Evolutionary conservation across 2,329 filamentous ascomycete genomes (phyloP).

Genomic region (Eurotiales sp.): DNA sequence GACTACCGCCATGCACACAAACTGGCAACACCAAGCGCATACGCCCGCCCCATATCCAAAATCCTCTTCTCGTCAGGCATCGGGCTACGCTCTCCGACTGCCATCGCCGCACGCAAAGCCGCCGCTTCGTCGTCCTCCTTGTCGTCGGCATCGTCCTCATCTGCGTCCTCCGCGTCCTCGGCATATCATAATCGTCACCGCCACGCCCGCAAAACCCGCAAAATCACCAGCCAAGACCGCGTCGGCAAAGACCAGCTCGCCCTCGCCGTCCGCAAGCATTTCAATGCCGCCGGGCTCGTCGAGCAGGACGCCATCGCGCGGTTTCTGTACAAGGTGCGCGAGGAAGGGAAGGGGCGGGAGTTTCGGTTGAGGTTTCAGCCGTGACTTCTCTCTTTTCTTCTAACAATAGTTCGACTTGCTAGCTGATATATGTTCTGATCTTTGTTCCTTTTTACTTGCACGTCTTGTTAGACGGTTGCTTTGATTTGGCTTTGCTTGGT

Average conservation of each 20-base stretch:
- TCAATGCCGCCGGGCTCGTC: constrained; percentile 44
- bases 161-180: constrained; percentile 1
- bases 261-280: constrained; percentile 44
- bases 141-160: too few species aligned
- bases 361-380: constrained; percentile 42
- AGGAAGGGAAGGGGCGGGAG: constrained; percentile 39
- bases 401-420: too few species aligned
- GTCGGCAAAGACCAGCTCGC: constrained; percentile 42
- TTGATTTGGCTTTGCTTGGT: background rate
- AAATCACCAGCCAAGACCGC: constrained; percentile 34
- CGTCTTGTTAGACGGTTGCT: too few species aligned
- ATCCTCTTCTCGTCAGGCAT: constrained; percentile 45
- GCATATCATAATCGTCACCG: background rate
- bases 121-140: constrained; percentile 12
- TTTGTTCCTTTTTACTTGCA: too few species aligned
- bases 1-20: constrained; percentile 48
- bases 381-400: constrained; percentile 17
- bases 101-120: constrained; percentile 37
- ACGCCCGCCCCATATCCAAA: constrained; percentile 43
- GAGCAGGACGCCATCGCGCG: constrained; percentile 47
- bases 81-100: constrained; percentile 43
- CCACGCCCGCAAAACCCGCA: constrained; percentile 12
- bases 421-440: too few species aligned
- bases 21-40: constrained; percentile 42
- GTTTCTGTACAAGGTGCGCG: constrained; percentile 48